phyloP scores from a whole-genome alignment of 805 yeast genomes.

The Saccharomycopsis vini region DNA sequence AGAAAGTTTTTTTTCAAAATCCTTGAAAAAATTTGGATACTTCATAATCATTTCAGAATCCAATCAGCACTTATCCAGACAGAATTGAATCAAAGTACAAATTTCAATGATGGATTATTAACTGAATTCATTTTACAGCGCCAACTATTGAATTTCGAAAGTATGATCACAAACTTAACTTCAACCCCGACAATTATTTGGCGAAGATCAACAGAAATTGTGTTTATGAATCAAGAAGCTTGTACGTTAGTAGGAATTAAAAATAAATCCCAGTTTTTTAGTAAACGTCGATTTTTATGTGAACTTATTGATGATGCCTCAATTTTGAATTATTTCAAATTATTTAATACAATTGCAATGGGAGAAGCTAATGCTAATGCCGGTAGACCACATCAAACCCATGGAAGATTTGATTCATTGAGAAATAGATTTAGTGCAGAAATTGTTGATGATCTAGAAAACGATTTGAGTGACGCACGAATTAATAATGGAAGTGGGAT shows the following conservation, averaged over 20 bases:
- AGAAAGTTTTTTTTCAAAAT: conserved; percentile 17
- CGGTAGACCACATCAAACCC: conserved; percentile 26
- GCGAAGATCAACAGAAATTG: conserved; percentile 82
- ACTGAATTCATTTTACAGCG: conserved; percentile 29
- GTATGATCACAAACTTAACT: conserved; percentile 36
- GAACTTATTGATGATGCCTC: conserved; percentile 78
- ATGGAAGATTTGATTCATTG: conserved; percentile 8
- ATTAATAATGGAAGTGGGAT: conserved; percentile 19
- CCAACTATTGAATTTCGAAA: conserved; percentile 32
- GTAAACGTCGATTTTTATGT: conserved; percentile 51
- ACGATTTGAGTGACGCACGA: conserved; percentile 21
- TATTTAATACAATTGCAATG: conserved; percentile 65
- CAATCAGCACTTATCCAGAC: conserved; percentile 19
- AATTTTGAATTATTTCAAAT: conserved; percentile 60
- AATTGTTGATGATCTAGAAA: conserved; percentile 10
- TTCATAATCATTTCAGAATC: conserved; percentile 18
- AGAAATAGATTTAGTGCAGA: conserved; percentile 7
- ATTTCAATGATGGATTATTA: conserved; percentile 14
- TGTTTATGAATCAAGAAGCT: conserved; percentile 68
- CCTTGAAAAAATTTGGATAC: conserved; percentile 17
- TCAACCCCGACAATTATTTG: conserved; percentile 78
- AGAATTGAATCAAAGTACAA: conserved; percentile 12
- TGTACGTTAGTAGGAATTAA: conserved; percentile 52
- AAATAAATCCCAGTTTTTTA: conserved; percentile 15
- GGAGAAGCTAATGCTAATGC: conserved; percentile 7